Percentiles rank a stretch among this genome's conserved stretches.
These are phyloP conservation scores for Willaertia magna DNA, from an alignment of 208 protist species.

Conservation along the genomic window DNA sequence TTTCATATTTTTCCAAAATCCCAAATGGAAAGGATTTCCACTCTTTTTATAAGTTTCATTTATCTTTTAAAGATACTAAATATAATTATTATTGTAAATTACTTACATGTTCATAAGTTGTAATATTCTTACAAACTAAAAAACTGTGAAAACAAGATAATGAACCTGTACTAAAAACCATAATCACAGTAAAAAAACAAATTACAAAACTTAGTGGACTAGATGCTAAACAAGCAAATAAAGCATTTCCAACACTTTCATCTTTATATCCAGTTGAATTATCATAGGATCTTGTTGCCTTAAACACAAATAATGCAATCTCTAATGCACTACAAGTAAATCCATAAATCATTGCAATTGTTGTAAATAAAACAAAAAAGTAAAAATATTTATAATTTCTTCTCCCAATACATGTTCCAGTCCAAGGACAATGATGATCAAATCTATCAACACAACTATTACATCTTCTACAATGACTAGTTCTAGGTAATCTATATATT, in stretches of 20 bases:
- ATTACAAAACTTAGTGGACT: background rate
- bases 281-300: background rate
- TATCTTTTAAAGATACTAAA: background rate
- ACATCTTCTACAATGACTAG: conserved; percentile 27
- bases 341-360: conserved; percentile 2
- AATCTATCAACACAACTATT: conserved; percentile 31
- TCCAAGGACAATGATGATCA: conserved; percentile 36
- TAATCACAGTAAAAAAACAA: background rate
- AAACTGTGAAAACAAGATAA: background rate
- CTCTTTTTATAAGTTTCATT: background rate
- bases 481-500: conserved; percentile 24
- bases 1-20: background rate
- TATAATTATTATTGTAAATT: too few relatives aligned
- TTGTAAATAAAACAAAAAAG: conserved; percentile 9
- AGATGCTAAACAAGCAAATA: background rate
- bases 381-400: conserved; percentile 30
- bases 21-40: background rate
- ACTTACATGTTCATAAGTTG: conserved; percentile 4
- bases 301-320: background rate
- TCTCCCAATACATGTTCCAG: conserved; percentile 28
- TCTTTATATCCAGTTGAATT: background rate
- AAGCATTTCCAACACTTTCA: background rate
- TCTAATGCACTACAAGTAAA: background rate
- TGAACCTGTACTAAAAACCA: background rate
- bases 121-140: background rate